Evolutionary conservation across 768 basidiomycete species (phyloP).

Genomic region (Chiua virens): DNA sequence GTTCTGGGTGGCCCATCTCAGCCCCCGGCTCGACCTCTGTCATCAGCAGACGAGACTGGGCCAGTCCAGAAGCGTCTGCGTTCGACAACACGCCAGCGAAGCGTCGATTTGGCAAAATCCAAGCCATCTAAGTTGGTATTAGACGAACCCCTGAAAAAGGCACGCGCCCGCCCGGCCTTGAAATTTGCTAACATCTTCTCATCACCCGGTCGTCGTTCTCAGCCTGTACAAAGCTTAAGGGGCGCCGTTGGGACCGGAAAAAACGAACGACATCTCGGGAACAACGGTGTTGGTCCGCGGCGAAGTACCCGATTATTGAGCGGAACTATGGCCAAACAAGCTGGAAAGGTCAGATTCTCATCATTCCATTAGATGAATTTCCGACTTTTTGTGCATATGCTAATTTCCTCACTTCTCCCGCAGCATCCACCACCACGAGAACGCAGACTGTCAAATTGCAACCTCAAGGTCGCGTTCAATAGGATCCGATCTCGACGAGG

Average conservation of each 20-base stretch:
- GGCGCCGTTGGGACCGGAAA: conserved; percentile 51
- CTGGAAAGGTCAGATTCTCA: conserved; percentile 51
- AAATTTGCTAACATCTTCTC: conserved; percentile 87
- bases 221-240: conserved; percentile 69
- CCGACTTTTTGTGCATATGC: not conserved
- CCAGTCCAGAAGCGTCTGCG: conserved; percentile 76
- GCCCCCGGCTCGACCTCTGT: conserved; percentile 63
- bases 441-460: conserved; percentile 54
- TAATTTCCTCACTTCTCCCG: conserved; percentile 17
- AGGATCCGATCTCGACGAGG: conserved; percentile 76
- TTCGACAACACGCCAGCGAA: conserved; percentile 56
- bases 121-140: conserved; percentile 61
- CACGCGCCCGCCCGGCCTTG: conserved; percentile 87
- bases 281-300: conserved; percentile 52
- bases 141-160: conserved; percentile 84
- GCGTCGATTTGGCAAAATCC: conserved; percentile 48
- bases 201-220: conserved; percentile 78
- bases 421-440: conserved; percentile 47
- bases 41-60: conserved; percentile 80
- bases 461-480: conserved; percentile 59
- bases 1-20: conserved; percentile 43
- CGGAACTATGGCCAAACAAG: conserved; percentile 51
- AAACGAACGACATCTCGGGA: conserved; percentile 45
- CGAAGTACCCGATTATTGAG: conserved; percentile 74
- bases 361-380: not conserved